A percentile compares a stretch with the other conserved stretches of the same genome.
phyloP scores from a whole-genome alignment of 768 basidiomycete genomes.

The Leucosporidium scottii region DNA sequence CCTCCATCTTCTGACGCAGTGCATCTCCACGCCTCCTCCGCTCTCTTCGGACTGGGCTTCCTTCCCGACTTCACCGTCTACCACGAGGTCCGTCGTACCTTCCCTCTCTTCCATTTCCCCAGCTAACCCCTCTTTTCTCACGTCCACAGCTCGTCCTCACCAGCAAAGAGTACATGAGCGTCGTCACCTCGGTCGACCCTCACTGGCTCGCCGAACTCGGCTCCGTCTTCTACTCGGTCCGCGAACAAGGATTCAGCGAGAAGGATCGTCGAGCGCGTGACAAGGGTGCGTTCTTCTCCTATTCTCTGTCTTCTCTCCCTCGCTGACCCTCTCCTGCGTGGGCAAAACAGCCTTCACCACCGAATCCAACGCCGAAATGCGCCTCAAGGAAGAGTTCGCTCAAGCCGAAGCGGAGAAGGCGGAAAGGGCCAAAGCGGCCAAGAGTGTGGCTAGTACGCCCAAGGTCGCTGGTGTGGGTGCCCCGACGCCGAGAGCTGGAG shows the following conservation, averaged over 20 bases:
- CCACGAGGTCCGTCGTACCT: conserved; percentile 51
- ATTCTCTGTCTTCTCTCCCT: conserved; percentile 65
- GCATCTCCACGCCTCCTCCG: conserved; percentile 93
- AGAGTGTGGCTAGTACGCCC: conserved; percentile 33
- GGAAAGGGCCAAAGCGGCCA: conserved; percentile 28
- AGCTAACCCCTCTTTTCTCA: conserved; percentile 36
- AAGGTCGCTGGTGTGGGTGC: conserved; percentile 28
- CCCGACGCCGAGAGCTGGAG: no score
- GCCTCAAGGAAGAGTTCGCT: conserved; percentile 31
- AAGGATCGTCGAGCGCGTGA: conserved; percentile 60
- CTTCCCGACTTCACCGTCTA: conserved; percentile 88
- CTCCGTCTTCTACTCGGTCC: conserved; percentile 49
- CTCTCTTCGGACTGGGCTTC: conserved; percentile 86
- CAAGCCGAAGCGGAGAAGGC: conserved; percentile 31
- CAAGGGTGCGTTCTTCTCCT: conserved; percentile 44
- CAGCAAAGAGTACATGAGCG: conserved; percentile 75
- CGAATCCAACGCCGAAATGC: conserved; percentile 32
- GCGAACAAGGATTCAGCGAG: conserved; percentile 95
- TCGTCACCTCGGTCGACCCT: conserved; percentile 94
- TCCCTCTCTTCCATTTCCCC: background rate
- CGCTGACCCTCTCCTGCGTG: conserved; percentile 37
- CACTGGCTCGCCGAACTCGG: conserved; percentile 79
- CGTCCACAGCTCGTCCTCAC: conserved; percentile 33
- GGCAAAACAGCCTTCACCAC: conserved; percentile 21
- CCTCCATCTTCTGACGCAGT: conserved; percentile 40